Conservation (phyloP, 2,329 filamentous ascomycete species). For the Cadophora sp. region DNA sequence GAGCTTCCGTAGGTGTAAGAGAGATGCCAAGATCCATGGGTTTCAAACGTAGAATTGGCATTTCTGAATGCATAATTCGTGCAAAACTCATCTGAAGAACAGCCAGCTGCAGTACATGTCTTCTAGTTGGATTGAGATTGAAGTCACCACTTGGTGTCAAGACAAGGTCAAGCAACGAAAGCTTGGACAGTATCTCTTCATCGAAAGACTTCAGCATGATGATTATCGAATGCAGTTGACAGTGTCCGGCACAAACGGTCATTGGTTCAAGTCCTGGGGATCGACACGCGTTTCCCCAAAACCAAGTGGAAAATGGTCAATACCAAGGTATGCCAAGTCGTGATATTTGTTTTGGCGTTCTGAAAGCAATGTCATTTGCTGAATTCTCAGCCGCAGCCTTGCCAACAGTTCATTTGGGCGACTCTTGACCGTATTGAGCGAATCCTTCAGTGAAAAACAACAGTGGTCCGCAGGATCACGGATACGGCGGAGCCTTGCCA, state of each 20-base stretch:
- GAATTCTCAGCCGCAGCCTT: not conserved
- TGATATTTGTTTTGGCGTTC: not conserved
- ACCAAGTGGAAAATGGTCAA: not conserved
- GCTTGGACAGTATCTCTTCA: not conserved
- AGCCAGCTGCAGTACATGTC: not conserved
- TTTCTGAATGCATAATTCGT: not conserved
- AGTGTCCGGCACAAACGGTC: not conserved
- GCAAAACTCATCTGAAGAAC: not conserved
- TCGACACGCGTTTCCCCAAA: not conserved
- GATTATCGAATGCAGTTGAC: not conserved
- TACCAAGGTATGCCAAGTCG: not conserved
- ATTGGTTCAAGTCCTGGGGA: not conserved
- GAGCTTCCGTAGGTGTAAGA: not conserved
- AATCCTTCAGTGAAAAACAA: constrained; percentile 1
- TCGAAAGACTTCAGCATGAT: not conserved
- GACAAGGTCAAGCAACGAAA: not conserved
- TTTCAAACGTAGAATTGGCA: not conserved
- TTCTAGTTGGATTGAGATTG: not conserved
- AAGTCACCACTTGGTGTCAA: not conserved
- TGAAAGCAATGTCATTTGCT: not conserved
- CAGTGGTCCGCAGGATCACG: not conserved
- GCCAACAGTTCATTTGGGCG: not conserved
- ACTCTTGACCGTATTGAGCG: not conserved
- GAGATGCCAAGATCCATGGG: not conserved
- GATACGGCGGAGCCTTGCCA: not conserved